Percentiles rank a stretch among this genome's conserved stretches.
phyloP scores from a whole-genome alignment of 1,284 basidiomycete genomes.

The Kalmanozyma brasiliensis region DNA sequence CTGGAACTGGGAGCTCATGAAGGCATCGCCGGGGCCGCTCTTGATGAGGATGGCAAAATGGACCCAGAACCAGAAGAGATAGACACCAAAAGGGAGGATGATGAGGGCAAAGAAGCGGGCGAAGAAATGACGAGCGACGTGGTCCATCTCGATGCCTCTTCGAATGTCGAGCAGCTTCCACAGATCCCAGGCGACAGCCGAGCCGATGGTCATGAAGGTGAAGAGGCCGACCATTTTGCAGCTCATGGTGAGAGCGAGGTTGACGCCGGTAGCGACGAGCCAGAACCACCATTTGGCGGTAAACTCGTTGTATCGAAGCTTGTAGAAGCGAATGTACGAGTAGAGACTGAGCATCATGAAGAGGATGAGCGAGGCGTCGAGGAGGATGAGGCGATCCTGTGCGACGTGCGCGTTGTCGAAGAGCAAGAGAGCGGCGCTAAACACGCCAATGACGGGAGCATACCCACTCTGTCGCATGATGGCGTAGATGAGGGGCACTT shows the following conservation, averaged over 20 bases:
- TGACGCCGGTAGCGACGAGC: conserved; percentile 88
- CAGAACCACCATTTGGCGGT: conserved; percentile 84
- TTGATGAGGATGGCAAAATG: conserved; percentile 91
- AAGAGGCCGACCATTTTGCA: conserved; percentile 98
- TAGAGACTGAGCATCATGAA: conserved; percentile 95
- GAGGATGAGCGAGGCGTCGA: conserved; percentile 93
- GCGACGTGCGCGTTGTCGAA: conserved; percentile 98
- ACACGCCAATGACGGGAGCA: conserved; percentile 85
- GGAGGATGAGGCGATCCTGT: conserved; percentile 92
- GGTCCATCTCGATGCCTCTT: conserved; percentile 77
- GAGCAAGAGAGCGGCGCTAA: conserved; percentile 84
- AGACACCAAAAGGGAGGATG: conserved; percentile 84
- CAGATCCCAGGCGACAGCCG: conserved; percentile 89
- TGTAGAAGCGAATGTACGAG: conserved; percentile 94
- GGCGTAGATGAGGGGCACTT: conserved; percentile 88
- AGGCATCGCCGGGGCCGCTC: conserved; percentile 91
- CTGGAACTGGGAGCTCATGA: conserved; percentile 98
- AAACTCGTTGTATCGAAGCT: conserved; percentile 80
- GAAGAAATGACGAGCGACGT: conserved; percentile 87
- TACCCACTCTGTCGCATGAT: conserved; percentile 99
- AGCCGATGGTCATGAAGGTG: conserved; percentile 87
- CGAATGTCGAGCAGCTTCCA: conserved; percentile 93
- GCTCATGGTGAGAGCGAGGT: conserved; percentile 93
- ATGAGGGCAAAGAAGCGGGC: conserved; percentile 90
- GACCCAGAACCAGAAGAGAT: conserved; percentile 95